These are phyloP conservation scores for Cichorium intybus DNA, from an alignment of 140 eudicot species.

Conservation along the genomic window DNA sequence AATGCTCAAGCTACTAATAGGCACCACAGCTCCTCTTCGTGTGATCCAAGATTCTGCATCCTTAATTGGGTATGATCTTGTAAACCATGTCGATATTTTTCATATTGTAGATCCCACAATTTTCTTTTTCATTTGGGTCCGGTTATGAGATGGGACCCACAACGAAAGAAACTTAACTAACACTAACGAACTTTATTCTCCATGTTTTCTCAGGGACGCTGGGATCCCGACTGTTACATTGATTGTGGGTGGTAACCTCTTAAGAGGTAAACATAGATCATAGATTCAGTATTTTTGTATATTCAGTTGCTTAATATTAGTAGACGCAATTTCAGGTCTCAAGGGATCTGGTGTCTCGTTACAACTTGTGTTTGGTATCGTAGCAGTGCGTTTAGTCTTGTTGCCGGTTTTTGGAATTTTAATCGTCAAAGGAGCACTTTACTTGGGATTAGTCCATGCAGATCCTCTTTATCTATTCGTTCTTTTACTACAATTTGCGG, in stretches of 20 bases:
- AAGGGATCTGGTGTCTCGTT: conserved; percentile 29
- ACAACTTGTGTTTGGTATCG: conserved; percentile 25
- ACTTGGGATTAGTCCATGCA: conserved; percentile 29
- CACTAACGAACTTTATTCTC: not conserved
- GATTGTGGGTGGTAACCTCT: conserved; percentile 52
- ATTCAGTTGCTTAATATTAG: not conserved
- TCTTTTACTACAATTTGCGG: conserved; percentile 45
- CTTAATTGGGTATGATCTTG: conserved; percentile 40
- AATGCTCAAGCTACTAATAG: conserved; percentile 40
- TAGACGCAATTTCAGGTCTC: conserved; percentile 17
- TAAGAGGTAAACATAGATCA: conserved; percentile 30
- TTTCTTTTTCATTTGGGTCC: not conserved
- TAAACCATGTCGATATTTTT: not conserved
- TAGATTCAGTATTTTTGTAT: not conserved
- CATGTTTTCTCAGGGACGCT: conserved; percentile 39
- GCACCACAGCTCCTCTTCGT: conserved; percentile 54
- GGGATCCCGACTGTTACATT: conserved; percentile 49
- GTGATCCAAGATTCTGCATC: conserved; percentile 42
- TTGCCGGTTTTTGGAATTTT: conserved; percentile 31
- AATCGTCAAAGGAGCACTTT: conserved; percentile 34
- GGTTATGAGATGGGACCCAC: not conserved
- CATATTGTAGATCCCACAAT: not conserved
- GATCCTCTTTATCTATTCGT: conserved; percentile 47
- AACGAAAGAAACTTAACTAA: not conserved
- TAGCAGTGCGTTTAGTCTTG: conserved; percentile 19